Evolutionary conservation across 1,284 basidiomycete genomes (phyloP), one percentile per base, ranked within the genome.

Genomic region (Gastroboletus turbinatus): DNA sequence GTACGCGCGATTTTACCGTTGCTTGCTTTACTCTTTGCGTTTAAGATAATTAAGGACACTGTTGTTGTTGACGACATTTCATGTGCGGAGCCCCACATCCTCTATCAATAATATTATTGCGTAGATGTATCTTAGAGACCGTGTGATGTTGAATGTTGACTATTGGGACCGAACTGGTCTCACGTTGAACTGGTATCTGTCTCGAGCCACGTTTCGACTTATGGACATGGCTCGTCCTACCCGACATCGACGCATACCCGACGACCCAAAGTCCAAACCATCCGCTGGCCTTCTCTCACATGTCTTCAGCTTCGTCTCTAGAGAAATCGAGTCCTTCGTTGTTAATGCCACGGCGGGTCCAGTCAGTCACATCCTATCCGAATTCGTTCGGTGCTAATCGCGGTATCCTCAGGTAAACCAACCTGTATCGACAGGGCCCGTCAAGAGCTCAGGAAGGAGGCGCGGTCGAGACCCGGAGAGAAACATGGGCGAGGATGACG

Each of bases 261-360:
- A 55, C 40, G 21, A 50, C 16, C 14, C 46, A 39, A 51, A 23
- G 27, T 32, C 56, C 27, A 55, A 54, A 45, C 21, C 38, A 39
- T 49, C 57, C n/a, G 17, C 8, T 11, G 81, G 86, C 52, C 63
- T 90, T 13, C 64, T 90, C 40, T 82, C 85, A 6, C 82, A 82
- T 59, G 84, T 90, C 8, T 77, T 90, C 63, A 79, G 72, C 66
- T 88, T 84, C 66, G 81, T 90, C 5, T 82, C 87, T n/a, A 76
- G 82, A 45, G 88, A 90, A 68, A 64, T 90, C 30, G 83, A 83
- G 47, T 84, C 84, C 16, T 90, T 90, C 68, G 78, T 90, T 19
- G 72, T 79, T 38, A 84, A 76, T 63, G 88, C 88, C 50, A 82
- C 83, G 5, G 55, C 85, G 3, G 73, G 73, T 35, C 51, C 52